Base-by-base conservation (phyloP, 192 early-diverging fungal species). In the Gigaspora rosea region DNA sequence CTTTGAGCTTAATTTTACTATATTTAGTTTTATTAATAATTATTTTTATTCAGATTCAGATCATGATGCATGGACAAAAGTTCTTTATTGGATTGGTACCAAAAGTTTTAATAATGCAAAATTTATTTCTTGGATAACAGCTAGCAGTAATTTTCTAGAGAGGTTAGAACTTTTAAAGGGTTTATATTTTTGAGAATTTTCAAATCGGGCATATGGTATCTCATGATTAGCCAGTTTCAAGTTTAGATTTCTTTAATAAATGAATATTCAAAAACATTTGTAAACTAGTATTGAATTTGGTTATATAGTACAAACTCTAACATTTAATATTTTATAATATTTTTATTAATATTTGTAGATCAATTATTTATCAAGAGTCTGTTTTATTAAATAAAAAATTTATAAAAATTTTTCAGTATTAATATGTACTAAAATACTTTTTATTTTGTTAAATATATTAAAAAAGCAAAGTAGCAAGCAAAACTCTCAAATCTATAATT, bases 121-220 rank as follows among this genome's bases (percentile, higher is more conserved):
- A 35, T 95, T 96, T 78, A 75, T 78, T 46, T 79, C 82, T 12
- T 99, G 95, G 95, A 75, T 83, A 41, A 87, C 89, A 16, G 88
- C 82, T 56, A 91, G 88, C 10, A 35, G 51, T 50, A 76, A 73
- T 47, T 83, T 47, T 86, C 83, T 63, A 90, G 91, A 79, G 91
- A 94, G 77, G 87, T 92, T 16, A 90, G 95, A 36, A 80, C 82
- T 2, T 86, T 83, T 65, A 87, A 91, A 74, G 87, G 86, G 57
- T 90, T 99, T 67, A 89, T 94, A 48, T 99, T 94, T 85, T 81
- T 99, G 73, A 89, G 92, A 22, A 88, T 95, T 15, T 95, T 90
- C 82, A 92, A 90, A 72, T 95, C 93, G 95, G 97, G 4, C 94
- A 95, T 66, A 95, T 95, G 94, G 88, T 88, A 7, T 95, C 97